These are phyloP conservation scores for Ilex paraguariensis DNA, from an alignment of 305 asterid genomes.

Conservation along the genomic window DNA sequence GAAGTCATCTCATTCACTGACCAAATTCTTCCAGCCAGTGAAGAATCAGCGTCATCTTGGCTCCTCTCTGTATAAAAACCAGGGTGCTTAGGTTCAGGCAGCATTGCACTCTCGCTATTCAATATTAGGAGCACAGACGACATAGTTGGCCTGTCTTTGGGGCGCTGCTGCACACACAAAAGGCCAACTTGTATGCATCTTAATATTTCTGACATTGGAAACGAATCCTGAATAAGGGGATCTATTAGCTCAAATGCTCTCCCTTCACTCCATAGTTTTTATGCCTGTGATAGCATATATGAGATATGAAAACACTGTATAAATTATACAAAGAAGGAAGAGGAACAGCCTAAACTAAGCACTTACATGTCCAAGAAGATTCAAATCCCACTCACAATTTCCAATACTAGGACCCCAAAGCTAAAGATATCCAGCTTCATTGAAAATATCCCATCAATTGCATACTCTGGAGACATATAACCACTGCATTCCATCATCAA, in stretches of 20 bases:
- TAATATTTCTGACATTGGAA: neutral
- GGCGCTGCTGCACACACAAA: neutral
- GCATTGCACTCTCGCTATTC: neutral
- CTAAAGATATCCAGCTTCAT: no score
- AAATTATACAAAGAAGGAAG: no score
- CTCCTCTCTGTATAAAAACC: neutral
- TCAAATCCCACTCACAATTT: slow-evolving; percentile 4
- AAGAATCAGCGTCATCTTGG: neutral
- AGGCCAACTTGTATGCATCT: neutral
- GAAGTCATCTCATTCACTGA: neutral
- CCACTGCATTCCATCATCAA: no score
- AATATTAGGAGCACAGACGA: neutral
- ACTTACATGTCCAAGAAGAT: slow-evolving; percentile 6
- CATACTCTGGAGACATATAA: no score
- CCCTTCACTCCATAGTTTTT: neutral
- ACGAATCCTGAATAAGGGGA: neutral
- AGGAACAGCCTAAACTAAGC: neutral
- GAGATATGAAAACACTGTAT: neutral
- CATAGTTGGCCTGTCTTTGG: neutral
- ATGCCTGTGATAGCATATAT: neutral
- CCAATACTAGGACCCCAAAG: neutral
- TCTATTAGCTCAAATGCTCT: neutral
- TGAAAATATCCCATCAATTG: no score
- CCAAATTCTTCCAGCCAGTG: neutral
- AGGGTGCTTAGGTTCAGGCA: neutral